phyloP scores from a whole-genome alignment of 2,329 filamentous ascomycete species.

The Alternaria gaisen region DNA sequence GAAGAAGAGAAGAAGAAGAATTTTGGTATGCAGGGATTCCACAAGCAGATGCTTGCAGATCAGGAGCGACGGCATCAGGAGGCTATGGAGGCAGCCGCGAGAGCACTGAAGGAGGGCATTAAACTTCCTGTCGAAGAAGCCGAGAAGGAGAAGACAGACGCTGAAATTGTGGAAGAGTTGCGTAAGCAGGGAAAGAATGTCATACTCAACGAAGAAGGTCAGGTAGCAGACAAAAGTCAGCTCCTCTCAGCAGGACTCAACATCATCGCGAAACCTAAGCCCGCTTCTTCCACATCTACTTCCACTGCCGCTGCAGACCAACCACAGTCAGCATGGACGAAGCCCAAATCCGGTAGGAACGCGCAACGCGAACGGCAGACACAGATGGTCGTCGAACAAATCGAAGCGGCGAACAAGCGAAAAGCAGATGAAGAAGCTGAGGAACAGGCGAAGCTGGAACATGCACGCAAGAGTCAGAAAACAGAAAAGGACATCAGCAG shows the following conservation, averaged over 20 bases:
- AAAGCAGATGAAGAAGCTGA: slow-evolving; percentile 74
- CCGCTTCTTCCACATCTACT: slow-evolving; percentile 39
- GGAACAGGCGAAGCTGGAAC: slow-evolving; percentile 69
- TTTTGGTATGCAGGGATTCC: slow-evolving; percentile 81
- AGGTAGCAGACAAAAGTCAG: slow-evolving; percentile 85
- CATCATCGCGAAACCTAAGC: slow-evolving; percentile 70
- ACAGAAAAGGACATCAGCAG: slow-evolving; percentile 78
- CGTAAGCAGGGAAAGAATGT: slow-evolving; percentile 71
- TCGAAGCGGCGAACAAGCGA: slow-evolving; percentile 76
- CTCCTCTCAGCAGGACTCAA: slow-evolving; percentile 80
- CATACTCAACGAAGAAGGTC: slow-evolving; percentile 80
- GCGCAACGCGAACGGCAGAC: slow-evolving; percentile 79
- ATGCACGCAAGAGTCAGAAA: slow-evolving; percentile 78
- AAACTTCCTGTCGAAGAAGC: slow-evolving; percentile 48
- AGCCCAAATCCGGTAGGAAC: slow-evolving; percentile 59
- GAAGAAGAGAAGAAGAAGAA: slow-evolving; percentile 71
- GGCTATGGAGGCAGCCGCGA: slow-evolving; percentile 70
- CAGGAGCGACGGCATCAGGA: slow-evolving; percentile 75
- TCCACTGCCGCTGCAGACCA: slow-evolving; percentile 22
- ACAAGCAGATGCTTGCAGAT: slow-evolving; percentile 75
- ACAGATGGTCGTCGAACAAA: slow-evolving; percentile 79
- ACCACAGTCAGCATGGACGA: neutral
- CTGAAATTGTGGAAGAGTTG: slow-evolving; percentile 72
- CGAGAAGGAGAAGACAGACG: slow-evolving; percentile 58
- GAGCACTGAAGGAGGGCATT: slow-evolving; percentile 48